Conservation (phyloP, 148 eudicot genomes). For the Fagopyrum tataricum region DNA sequence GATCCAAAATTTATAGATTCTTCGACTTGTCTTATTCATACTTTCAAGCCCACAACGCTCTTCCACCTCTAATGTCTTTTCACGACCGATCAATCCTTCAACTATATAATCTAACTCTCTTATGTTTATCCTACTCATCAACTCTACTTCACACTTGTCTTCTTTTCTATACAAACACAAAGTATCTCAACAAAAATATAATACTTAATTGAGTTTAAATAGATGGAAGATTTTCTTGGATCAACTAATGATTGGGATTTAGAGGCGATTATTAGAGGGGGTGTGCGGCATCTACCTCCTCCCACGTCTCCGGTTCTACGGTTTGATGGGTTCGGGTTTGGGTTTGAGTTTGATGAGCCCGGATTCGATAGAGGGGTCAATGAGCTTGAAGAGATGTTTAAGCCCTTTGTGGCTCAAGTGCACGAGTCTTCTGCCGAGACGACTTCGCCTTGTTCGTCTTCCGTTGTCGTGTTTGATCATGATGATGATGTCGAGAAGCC, state of each 20-base stretch:
- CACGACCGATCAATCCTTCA: neutral
- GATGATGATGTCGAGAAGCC: neutral
- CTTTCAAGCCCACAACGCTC: neutral
- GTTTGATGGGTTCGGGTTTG: neutral
- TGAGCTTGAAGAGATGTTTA: conserved; percentile 5
- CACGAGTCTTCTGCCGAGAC: neutral
- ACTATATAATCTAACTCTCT: conserved; percentile 4
- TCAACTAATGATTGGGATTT: conserved; percentile 7
- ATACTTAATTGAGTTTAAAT: neutral
- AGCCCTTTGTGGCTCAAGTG: conserved; percentile 4
- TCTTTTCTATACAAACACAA: neutral
- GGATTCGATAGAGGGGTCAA: neutral
- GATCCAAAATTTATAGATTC: neutral
- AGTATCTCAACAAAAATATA: neutral
- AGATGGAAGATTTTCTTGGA: conserved; percentile 2
- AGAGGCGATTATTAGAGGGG: conserved; percentile 6
- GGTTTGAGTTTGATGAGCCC: neutral
- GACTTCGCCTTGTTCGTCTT: conserved; percentile 6
- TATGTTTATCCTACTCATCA: neutral
- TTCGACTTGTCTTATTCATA: conserved; percentile 11
- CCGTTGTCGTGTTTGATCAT: conserved; percentile 5
- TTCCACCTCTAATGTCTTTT: neutral
- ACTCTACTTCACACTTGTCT: neutral
- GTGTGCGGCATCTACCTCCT: neutral
- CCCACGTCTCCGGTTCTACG: neutral